These are phyloP conservation scores for Candida ipomoeae DNA, from an alignment of 805 yeast species.

Conservation along the genomic window DNA sequence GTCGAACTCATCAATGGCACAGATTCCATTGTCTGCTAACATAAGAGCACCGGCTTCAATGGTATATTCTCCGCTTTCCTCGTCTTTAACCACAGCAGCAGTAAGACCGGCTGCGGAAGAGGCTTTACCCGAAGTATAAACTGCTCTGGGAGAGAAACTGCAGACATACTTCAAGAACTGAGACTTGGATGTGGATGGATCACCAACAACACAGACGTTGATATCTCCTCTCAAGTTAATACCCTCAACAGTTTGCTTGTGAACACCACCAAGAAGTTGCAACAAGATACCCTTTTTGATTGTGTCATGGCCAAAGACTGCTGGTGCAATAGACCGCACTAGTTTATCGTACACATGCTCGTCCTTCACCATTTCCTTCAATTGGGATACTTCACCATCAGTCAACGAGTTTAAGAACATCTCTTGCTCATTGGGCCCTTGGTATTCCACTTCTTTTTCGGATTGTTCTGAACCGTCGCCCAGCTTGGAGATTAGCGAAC, in stretches of 20 bases:
- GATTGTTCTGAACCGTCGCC: conserved; percentile 17
- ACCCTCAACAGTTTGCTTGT: conserved; percentile 89
- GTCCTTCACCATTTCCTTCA: conserved; percentile 87
- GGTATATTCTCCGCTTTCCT: conserved; percentile 94
- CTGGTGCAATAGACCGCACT: conserved; percentile 89
- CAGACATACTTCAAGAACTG: conserved; percentile 93
- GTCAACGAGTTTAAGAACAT: conserved; percentile 72
- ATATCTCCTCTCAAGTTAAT: conserved; percentile 95
- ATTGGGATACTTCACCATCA: conserved; percentile 76
- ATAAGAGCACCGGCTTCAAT: conserved; percentile 98
- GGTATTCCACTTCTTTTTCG: conserved; percentile 25
- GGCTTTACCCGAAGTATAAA: conserved; percentile 96
- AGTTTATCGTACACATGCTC: conserved; percentile 78
- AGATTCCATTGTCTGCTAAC: conserved; percentile 97
- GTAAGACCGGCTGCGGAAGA: conserved; percentile 98
- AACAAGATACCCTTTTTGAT: conserved; percentile 87
- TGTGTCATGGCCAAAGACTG: conserved; percentile 93
- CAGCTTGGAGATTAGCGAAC: conserved; percentile 48
- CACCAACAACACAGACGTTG: conserved; percentile 94
- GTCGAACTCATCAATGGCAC: conserved; percentile 98
- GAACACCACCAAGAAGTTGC: conserved; percentile 93
- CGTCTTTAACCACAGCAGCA: conserved; percentile 96
- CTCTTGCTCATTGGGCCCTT: conserved; percentile 72
- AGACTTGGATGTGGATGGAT: conserved; percentile 95
- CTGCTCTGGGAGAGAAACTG: conserved; percentile 87